These are phyloP conservation scores for Mycena sp. DNA, from an alignment of 1,284 basidiomycete genomes.

Conservation along the genomic window DNA sequence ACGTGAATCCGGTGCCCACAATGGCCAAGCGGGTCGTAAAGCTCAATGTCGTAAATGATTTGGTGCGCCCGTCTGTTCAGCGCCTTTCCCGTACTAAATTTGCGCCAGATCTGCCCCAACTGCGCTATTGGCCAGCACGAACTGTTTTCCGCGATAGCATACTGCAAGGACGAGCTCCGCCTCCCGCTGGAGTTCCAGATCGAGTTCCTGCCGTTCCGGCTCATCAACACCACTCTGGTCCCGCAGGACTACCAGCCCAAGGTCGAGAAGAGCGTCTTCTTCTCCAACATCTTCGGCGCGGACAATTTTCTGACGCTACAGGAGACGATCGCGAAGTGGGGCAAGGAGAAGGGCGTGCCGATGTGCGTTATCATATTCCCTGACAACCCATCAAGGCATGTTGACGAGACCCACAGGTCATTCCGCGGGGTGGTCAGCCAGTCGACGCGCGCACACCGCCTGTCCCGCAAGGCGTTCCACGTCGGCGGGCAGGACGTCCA, in stretches of 20 bases:
- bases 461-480: slow-evolving; percentile 76
- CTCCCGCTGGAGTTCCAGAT: slow-evolving; percentile 75
- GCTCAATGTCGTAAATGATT: slow-evolving; percentile 76
- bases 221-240: slow-evolving; percentile 61
- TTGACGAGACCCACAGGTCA: slow-evolving; percentile 45
- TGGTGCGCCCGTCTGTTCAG: slow-evolving; percentile 56
- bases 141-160: slow-evolving; percentile 70
- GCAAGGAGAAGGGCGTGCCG: slow-evolving; percentile 66
- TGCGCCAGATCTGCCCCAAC: slow-evolving; percentile 69
- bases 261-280: slow-evolving; percentile 16
- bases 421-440: slow-evolving; percentile 71
- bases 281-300: slow-evolving; percentile 19
- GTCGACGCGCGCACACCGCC: slow-evolving; percentile 76
- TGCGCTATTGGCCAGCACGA: slow-evolving; percentile 81
- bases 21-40: slow-evolving; percentile 62
- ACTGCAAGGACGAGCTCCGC: slow-evolving; percentile 65
- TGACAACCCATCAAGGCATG: neutral
- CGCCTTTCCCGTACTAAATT: slow-evolving; percentile 14
- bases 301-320: slow-evolving; percentile 62
- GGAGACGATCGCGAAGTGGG: slow-evolving; percentile 61
- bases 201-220: slow-evolving; percentile 78
- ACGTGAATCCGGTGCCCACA: slow-evolving; percentile 11
- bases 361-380: slow-evolving; percentile 57
- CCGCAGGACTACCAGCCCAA: slow-evolving; percentile 46
- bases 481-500: slow-evolving; percentile 74